Evolutionary conservation across 1,139 yeast genomes (phyloP), one percentile per base, ranked within the genome.

Genomic region (Saccharomyces hybrid): DNA sequence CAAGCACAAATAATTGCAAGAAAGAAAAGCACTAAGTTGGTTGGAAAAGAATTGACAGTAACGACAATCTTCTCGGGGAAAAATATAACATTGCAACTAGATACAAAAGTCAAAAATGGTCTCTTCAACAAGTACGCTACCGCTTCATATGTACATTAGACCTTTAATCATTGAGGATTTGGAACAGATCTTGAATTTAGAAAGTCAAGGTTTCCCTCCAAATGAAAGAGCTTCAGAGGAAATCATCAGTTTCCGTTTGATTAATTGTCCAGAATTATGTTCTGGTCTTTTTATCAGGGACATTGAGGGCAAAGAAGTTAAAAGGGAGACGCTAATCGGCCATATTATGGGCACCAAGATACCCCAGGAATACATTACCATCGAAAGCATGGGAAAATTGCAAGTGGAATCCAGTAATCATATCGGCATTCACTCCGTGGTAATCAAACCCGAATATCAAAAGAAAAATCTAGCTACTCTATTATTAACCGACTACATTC

Each of bases 271-370:
- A 9, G 99, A 93, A 70, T 78, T 93, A 58, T 84, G 95, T 61
- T 82, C 91, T 3, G 98, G 98, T 1, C 77, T 93, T 57, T 91
- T 91, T 65, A 76, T 87, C 52, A 79, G 97, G 67, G 83, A 82
- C 56, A 88, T 84, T 70, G 68, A 68, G 49, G 66, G 67, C n/a
- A 71, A 69, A 28, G 74, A 71, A 13, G 64, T 67, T 69, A 46
- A 76, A 71, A 60, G 76, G 55, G 97, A 91, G 71, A 79, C 78
- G 14, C 77, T 93, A 58, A 82, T 93, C 60, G 98, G 91, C 8
- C 96, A 88, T 65, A 79, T 93, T 49, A 73, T 91, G 62, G 95
- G 90, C 51, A 90, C 97, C 49, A 91, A 91, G 71, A 83, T 83
- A 54, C 58, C 65, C 52, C 62, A 75, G 16, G 72, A 73, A 53